Evolutionary conservation across 225 moss, liverwort and hornwort species (phyloP), one percentile per base, ranked within the genome.

Genomic region (Anthoceros angustus): DNA sequence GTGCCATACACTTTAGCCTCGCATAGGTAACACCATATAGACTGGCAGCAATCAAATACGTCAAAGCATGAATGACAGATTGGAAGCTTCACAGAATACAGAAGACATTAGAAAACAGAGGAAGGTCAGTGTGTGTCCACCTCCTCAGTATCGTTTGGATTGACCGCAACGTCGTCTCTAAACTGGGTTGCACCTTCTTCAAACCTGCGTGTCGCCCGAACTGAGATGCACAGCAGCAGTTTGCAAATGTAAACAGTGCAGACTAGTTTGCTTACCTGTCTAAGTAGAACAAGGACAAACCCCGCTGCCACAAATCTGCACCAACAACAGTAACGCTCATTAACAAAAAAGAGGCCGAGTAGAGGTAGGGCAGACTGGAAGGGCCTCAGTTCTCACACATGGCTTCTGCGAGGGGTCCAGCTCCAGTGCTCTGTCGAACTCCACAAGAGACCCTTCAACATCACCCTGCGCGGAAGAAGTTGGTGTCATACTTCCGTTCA

Each of bases 251-350:
- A 63, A 16, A 16, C 66, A 21, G 32, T 40, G 24, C 0, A 39
- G 1, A 25, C 16, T 25, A 10, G 5, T 42, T 45, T 24, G 48
- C 12, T 63, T 77, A 94, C 94, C 84, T 82, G 67, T 86, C 79
- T 7, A 84, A 72, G 63, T 95, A 95, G 71, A 90, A 95, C 39
- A 95, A 72, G 62, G 90, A 86, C 42, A 95, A 82, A 14, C 94
- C 94, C 16, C 94, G 80, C 74, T 95, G 94, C 94, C 94, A 95
- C 49, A 95, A 80, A 82, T 95, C 94, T 94, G 77, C 73, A 80
- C 48, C 66, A 45, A 68, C 68, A 48, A 46, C 25, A 38, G 46
- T 40, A 9, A 46, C 9, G 55, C 39, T 42, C 23, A 25, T 40
- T 32, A 66, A 41, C 66, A 42, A 18, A 12, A 66, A 49, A 68